Base-by-base conservation (phyloP, 2,329 filamentous ascomycete species). In the Penicillium sp. region DNA sequence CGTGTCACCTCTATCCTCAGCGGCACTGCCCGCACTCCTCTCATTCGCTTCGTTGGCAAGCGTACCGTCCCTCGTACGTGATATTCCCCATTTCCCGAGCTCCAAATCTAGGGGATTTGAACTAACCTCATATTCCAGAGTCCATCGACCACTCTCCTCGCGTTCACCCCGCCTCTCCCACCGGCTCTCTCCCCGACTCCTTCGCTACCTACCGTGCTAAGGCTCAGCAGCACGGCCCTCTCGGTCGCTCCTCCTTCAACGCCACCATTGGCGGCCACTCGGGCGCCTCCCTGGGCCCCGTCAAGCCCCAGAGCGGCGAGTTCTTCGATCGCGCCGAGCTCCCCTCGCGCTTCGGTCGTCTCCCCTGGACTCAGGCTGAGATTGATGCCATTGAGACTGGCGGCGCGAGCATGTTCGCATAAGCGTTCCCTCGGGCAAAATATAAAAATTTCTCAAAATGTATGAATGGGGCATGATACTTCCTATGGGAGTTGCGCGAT, bases 371-470 rank as follows among this genome's bases (percentile, higher is more conserved):
- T 38, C 77, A 87, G 67, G 87, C 87, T 43, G 94, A 99, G 84
- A 99, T 99, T 60, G 94, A 97, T 76, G 93, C 92, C 23, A 85
- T 99, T 71, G 92, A 97, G 85, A 94, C 91, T 56, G 94, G 93
- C 55, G 94, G 94, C 57, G 94, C 93, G 35, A 89, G 84, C 70
- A 69, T 86, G 65, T 82, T 80, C 67, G 81, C 78, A 62, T 85
- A 75, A 23, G 19, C 23, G 15, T 23, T n/a, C 46, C 15, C 35
- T 41, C 46, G 33, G 27, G 17, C 37, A 25, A 47, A 45, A 48
- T 37, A 47, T 41, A 46, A 33, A n/a, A 41, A 1, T 41, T 59
- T 54, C 27, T 54, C 42, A 45, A 53, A 54, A 55, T 58, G 59
- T 57, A 66, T 62, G 61, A 60, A 67, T 55, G 64, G 62, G 58